A percentile compares a stretch with the other conserved stretches of the same genome.
Conservation (phyloP, 192 early-diverging fungal genomes). For the Backusella tarrabulga region DNA sequence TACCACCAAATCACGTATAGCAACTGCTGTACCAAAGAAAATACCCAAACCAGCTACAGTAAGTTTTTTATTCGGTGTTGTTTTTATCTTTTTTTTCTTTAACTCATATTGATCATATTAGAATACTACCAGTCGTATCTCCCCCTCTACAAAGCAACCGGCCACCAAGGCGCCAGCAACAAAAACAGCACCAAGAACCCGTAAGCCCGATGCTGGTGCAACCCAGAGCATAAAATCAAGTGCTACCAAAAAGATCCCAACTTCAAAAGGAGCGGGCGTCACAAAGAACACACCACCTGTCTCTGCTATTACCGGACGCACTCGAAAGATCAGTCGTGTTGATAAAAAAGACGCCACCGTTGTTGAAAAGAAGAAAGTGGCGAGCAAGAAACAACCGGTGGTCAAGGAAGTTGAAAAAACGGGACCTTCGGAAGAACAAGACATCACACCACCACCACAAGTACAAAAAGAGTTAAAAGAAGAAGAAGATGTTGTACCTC, state of each 20-base stretch:
- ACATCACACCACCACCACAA: background rate
- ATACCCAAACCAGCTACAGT: background rate
- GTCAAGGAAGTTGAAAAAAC: background rate
- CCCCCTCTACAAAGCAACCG: background rate
- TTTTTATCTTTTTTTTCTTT: background rate
- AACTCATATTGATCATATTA: background rate
- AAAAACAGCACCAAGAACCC: background rate
- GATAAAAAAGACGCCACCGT: background rate
- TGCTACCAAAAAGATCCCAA: background rate
- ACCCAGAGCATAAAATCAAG: background rate
- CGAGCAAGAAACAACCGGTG: background rate
- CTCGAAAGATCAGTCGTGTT: slow-evolving; percentile 7
- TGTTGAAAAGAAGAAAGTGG: background rate
- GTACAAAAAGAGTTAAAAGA: background rate
- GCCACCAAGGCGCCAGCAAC: background rate
- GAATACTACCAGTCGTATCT: background rate
- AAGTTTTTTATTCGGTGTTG: background rate
- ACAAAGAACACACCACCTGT: slow-evolving; percentile 18
- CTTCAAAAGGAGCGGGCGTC: background rate
- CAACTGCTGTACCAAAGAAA: background rate
- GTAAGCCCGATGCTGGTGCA: background rate
- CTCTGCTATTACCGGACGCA: slow-evolving; percentile 16
- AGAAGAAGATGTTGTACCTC: background rate
- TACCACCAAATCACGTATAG: slow-evolving; percentile 6
- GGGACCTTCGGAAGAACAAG: background rate